Base-by-base conservation (phyloP, 805 yeast species). In the Brettanomyces naardenensis region DNA sequence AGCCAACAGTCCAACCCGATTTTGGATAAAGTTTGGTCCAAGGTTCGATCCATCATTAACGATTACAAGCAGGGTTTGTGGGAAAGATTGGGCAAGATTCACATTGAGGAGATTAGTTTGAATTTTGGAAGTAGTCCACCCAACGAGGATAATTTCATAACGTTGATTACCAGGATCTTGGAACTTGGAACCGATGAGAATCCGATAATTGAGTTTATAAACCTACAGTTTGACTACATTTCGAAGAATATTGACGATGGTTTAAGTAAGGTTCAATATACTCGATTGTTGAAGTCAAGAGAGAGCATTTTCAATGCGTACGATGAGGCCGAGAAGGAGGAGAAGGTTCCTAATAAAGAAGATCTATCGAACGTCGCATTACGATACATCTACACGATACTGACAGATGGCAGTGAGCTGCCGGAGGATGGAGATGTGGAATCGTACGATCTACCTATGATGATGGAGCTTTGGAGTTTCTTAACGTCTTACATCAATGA, bases 151-250 rank as follows among this genome's bases (percentile, higher is more conserved):
- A 48, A 52, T 20, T 68, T 71, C 41, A 48, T 71, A 17, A 61
- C 65, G 9, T 51, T 68, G 10, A 69, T 80, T 19, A 65, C 69
- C n/a, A 73, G 71, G 45, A 60, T 82, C 25, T 55, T 78, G 32
- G 85, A 80, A 43, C 59, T 83, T 25, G 81, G 78, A n/a, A 68
- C 72, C 2, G 78, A 74, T 39, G 54, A 53, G 30, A 80, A 76
- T 51, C 90, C 90, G 4, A 72, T 81, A 5, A 53, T 67, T 18
- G 75, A 70, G 37, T 82, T 87, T 77, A 67, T 82, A 21, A 61
- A 68, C 30, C 58, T 70, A 15, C 80, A 71, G 48, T 65, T 68
- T 33, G 59, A 62, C 19, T 53, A 53, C 15, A 64, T 75, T 41
- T 53, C 58, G 6, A 44, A 49, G 2, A 58, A 61, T 36, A 56